Conservation (phyloP, 176 grass and related monocot species). For the Eleusine indica region DNA sequence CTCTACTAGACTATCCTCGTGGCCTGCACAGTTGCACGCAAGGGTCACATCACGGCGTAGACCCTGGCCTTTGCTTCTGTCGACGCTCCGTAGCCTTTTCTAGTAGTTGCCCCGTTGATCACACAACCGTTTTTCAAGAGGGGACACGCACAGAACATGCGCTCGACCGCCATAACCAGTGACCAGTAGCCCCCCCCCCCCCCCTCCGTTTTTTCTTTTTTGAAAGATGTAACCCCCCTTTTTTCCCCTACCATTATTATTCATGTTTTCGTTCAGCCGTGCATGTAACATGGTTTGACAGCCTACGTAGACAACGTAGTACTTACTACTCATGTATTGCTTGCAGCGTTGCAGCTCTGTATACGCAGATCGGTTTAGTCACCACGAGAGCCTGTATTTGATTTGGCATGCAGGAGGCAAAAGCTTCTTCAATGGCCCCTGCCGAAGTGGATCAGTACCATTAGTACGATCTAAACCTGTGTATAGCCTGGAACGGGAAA, state of each 20-base stretch:
- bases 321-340: too few relatives aligned
- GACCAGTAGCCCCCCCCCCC: too few relatives aligned
- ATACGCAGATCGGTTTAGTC: background rate
- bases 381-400: slow-evolving; percentile 19
- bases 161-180: background rate
- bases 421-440: slow-evolving; percentile 31
- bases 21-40: background rate
- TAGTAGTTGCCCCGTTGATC: background rate
- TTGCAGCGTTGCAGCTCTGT: background rate
- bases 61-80: background rate
- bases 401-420: slow-evolving; percentile 26
- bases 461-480: slow-evolving; percentile 14
- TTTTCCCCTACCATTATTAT: too few relatives aligned
- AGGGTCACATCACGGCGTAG: slow-evolving; percentile 23
- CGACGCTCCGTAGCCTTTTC: background rate
- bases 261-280: background rate
- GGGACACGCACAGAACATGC: background rate
- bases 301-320: background rate
- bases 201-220: too few relatives aligned
- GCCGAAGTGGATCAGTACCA: slow-evolving; percentile 38
- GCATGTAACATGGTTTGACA: background rate
- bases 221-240: too few relatives aligned
- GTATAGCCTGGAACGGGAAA: slow-evolving; percentile 37
- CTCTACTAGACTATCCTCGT: background rate
- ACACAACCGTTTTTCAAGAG: background rate